Evolutionary conservation across 2,329 filamentous ascomycete species (phyloP).

Genomic region (Fusarium dlaminii): DNA sequence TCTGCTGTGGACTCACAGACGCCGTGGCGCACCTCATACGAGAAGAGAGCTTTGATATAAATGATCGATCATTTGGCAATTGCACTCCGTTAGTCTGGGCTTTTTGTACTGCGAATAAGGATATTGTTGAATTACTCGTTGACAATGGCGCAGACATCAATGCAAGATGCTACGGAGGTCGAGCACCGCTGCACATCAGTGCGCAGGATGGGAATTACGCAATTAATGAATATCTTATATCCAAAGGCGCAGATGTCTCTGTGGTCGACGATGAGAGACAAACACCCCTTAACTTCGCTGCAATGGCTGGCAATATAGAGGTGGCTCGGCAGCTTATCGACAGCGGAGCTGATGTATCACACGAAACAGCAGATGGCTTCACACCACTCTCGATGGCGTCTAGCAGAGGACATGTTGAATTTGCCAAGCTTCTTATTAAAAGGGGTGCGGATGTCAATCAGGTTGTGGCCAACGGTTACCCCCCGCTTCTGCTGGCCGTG

Average conservation of each 20-base stretch:
- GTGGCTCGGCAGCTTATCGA: neutral
- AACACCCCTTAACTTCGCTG: rapidly evolving
- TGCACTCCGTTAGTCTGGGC: rapidly evolving
- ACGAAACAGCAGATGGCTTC: rapidly evolving
- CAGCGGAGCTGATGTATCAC: neutral
- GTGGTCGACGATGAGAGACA: rapidly evolving
- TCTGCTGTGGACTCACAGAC: rapidly evolving
- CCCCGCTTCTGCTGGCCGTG: rapidly evolving
- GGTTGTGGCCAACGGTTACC: rapidly evolving
- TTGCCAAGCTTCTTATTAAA: neutral
- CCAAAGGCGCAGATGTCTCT: rapidly evolving
- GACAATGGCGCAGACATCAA: neutral
- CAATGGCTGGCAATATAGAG: rapidly evolving
- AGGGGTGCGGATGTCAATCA: neutral
- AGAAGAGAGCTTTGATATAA: rapidly evolving
- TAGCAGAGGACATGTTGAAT: rapidly evolving
- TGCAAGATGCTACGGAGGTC: rapidly evolving
- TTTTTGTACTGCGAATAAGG: rapidly evolving
- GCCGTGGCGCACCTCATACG: rapidly evolving
- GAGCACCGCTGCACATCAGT: rapidly evolving
- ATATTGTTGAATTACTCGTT: rapidly evolving
- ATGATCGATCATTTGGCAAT: neutral
- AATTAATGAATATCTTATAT: rapidly evolving
- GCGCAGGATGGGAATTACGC: rapidly evolving
- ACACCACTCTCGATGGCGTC: neutral